These are phyloP conservation scores for Neopestalotiopsis clavispora DNA, from an alignment of 2,329 filamentous ascomycete genomes.

Conservation along the genomic window DNA sequence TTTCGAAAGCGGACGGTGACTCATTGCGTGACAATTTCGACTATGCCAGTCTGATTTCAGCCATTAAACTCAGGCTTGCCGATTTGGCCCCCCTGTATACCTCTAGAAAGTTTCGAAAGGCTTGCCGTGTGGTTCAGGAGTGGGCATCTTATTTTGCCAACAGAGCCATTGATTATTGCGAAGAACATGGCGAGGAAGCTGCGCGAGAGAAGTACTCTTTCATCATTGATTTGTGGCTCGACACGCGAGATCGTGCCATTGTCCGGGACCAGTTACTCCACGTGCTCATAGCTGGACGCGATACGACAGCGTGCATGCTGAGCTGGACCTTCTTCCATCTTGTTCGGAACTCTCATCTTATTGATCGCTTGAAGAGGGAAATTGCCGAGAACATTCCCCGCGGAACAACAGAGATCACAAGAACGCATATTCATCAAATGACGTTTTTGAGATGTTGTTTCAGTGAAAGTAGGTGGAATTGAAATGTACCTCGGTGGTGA, in stretches of 20 bases:
- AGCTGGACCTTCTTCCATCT: constrained; percentile 29
- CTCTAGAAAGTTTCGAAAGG: constrained; percentile 19
- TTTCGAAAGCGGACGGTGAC: constrained; percentile 20
- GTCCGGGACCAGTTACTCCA: constrained; percentile 28
- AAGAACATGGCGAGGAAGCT: constrained; percentile 19
- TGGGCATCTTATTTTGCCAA: constrained; percentile 34
- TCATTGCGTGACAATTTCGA: constrained; percentile 28
- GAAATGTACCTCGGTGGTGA: neutral
- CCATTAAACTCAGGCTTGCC: constrained; percentile 24
- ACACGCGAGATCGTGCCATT: neutral
- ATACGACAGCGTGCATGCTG: constrained; percentile 26
- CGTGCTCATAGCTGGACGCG: constrained; percentile 26
- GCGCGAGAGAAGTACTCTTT: constrained; percentile 45
- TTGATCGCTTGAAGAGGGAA: constrained; percentile 22
- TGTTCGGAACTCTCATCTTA: constrained; percentile 23
- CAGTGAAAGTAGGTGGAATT: constrained; percentile 24
- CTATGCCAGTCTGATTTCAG: constrained; percentile 21
- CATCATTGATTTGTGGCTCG: constrained; percentile 41
- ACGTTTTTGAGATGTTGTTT: constrained; percentile 26
- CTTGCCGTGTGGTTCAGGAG: constrained; percentile 22
- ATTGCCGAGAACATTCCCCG: constrained; percentile 17
- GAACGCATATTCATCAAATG: constrained; percentile 25
- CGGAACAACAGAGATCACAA: constrained; percentile 17
- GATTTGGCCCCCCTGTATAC: constrained; percentile 23
- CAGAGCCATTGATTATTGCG: constrained; percentile 31